These are phyloP conservation scores for Xerocomellus dryophilus DNA, from an alignment of 768 basidiomycete species.

Conservation along the genomic window DNA sequence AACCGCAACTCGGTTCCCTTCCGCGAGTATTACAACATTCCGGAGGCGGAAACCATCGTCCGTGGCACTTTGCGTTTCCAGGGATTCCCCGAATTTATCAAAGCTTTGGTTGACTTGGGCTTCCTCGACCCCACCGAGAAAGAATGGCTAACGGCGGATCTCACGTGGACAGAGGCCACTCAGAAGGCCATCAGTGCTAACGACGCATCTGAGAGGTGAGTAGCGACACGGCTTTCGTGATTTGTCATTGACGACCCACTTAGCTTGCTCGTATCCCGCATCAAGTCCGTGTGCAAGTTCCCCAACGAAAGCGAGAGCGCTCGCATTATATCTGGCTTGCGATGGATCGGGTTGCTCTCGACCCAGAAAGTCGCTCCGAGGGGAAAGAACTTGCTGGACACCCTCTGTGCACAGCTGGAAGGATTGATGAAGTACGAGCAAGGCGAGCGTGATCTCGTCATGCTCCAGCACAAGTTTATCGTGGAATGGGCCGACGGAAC, in stretches of 20 bases:
- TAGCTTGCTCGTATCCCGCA: conserved; percentile 69
- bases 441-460: conserved; percentile 92
- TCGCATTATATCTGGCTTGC: conserved; percentile 84
- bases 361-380: conserved; percentile 56
- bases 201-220: conserved; percentile 66
- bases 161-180: conserved; percentile 84
- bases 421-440: conserved; percentile 86
- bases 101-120: conserved; percentile 80
- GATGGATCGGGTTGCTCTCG: conserved; percentile 94
- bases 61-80: conserved; percentile 94
- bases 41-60: conserved; percentile 89
- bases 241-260: background rate
- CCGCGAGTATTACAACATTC: conserved; percentile 88
- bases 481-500: conserved; percentile 85
- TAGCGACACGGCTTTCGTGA: background rate
- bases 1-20: conserved; percentile 93
- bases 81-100: conserved; percentile 95
- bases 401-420: conserved; percentile 89
- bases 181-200: conserved; percentile 70
- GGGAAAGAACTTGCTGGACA: conserved; percentile 81
- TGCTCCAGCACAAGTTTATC: conserved; percentile 98
- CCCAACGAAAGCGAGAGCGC: conserved; percentile 63
- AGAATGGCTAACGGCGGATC: conserved; percentile 69
- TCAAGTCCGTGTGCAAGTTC: conserved; percentile 72
- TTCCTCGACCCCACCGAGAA: conserved; percentile 77